Conservation (phyloP, 192 early-diverging fungal genomes). For the Diversispora epigaea region DNA sequence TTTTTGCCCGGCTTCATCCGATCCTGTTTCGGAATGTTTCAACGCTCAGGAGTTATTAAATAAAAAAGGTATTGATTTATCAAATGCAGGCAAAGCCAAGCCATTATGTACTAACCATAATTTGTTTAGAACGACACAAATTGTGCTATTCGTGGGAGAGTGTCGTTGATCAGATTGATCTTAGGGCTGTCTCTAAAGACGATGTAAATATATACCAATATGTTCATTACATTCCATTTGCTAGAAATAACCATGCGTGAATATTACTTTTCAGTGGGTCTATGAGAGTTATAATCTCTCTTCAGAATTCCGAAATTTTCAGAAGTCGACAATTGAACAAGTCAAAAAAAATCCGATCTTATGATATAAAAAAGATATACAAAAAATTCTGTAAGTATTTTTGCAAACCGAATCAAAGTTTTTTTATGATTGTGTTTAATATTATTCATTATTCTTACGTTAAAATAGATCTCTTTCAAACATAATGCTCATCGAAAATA, state of each 20-base stretch:
- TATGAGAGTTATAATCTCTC: slow-evolving; percentile 28
- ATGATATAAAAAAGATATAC: slow-evolving; percentile 24
- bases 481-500: slow-evolving; percentile 18
- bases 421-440: slow-evolving; percentile 3
- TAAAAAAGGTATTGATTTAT: slow-evolving; percentile 28
- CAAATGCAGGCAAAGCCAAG: slow-evolving; percentile 3
- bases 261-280: slow-evolving; percentile 19
- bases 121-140: slow-evolving; percentile 22
- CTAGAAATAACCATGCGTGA: slow-evolving; percentile 4
- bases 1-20: slow-evolving; percentile 14
- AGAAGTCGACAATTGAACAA: slow-evolving; percentile 17
- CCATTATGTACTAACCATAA: slow-evolving; percentile 27
- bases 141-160: slow-evolving; percentile 24
- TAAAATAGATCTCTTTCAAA: slow-evolving; percentile 26
- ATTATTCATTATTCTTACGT: slow-evolving; percentile 14
- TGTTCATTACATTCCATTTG: slow-evolving; percentile 15
- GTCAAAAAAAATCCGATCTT: slow-evolving; percentile 20
- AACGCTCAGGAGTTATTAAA: slow-evolving; percentile 23
- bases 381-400: slow-evolving; percentile 22
- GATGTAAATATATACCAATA: slow-evolving; percentile 26
- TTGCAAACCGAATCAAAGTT: neutral
- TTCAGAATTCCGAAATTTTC: slow-evolving; percentile 16
- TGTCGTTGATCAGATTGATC: slow-evolving; percentile 25
- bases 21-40: slow-evolving; percentile 21
- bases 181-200: slow-evolving; percentile 17